Evolutionary conservation across 805 yeast species (phyloP).

Genomic region (Kuraishia piskuri): DNA sequence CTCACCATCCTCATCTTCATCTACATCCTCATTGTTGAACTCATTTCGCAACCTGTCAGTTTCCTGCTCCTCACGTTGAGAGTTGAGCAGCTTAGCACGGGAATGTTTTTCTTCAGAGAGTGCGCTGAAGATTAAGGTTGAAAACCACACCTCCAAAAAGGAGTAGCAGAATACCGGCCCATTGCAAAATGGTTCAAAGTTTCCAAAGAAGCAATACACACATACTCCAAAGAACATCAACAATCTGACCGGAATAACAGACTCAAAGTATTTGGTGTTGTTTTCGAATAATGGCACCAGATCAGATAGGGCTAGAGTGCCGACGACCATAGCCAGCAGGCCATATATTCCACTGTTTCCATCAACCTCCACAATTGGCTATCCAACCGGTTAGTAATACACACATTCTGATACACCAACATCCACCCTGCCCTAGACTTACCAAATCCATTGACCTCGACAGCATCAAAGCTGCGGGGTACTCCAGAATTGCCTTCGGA

Average conservation of each 20-base stretch:
- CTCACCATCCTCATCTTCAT: constrained; percentile 13
- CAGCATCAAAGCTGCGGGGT: constrained; percentile 40
- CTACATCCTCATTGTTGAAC: constrained; percentile 18
- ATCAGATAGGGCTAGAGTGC: constrained; percentile 40
- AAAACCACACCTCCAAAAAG: constrained; percentile 64
- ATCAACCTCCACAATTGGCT: constrained; percentile 21
- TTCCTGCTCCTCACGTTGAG: constrained; percentile 7
- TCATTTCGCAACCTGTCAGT: constrained; percentile 15
- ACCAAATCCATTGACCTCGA: constrained; percentile 54
- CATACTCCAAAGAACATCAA: constrained; percentile 40
- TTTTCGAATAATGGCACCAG: constrained; percentile 45
- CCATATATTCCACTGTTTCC: constrained; percentile 32
- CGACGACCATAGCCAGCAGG: constrained; percentile 35
- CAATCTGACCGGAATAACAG: constrained; percentile 52
- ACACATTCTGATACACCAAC: background rate
- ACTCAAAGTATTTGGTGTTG: constrained; percentile 42
- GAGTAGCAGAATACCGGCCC: constrained; percentile 51
- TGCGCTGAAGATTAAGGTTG: constrained; percentile 51
- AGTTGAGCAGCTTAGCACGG: constrained; percentile 28
- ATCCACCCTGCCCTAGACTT: constrained; percentile 5
- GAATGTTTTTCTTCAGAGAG: constrained; percentile 56
- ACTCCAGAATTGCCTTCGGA: constrained; percentile 32
- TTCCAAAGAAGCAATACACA: constrained; percentile 37
- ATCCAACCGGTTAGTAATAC: background rate
- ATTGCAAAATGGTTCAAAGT: constrained; percentile 44